Evolutionary conservation across 495 filamentous ascomycete genomes (phyloP).

Genomic region (Aspergillus baeticus): DNA sequence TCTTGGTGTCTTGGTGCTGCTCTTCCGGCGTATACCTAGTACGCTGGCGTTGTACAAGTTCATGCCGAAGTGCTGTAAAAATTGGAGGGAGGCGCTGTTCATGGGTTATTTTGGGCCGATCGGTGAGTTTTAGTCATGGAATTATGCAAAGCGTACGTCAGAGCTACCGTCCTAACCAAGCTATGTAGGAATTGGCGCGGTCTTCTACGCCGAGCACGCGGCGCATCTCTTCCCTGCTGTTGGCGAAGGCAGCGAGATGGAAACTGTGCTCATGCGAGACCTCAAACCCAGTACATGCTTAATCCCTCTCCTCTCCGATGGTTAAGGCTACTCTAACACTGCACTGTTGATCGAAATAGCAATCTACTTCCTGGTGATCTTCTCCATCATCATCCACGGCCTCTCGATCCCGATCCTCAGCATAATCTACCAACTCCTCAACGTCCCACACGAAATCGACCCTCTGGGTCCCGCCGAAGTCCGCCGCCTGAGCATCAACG

Average conservation of each 20-base stretch:
- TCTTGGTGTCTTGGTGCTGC: slow-evolving; percentile 3
- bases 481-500: slow-evolving; percentile 1
- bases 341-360: no score
- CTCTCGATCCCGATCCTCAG: slow-evolving; percentile 10
- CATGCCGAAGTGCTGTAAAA: slow-evolving; percentile 8
- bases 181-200: slow-evolving; percentile 2
- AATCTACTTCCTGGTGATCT: slow-evolving; percentile 11
- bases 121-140: slow-evolving; percentile 3
- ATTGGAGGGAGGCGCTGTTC: slow-evolving; percentile 11
- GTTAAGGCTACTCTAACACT: no score
- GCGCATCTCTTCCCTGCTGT: slow-evolving; percentile 4
- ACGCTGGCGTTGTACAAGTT: slow-evolving; percentile 6
- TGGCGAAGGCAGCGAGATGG: slow-evolving; percentile 1
- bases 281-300: slow-evolving; percentile 8
- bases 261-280: neutral
- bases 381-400: slow-evolving; percentile 8
- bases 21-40: slow-evolving; percentile 11
- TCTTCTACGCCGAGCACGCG: slow-evolving; percentile 13
- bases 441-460: slow-evolving; percentile 10
- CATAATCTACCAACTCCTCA: neutral
- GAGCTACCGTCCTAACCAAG: neutral
- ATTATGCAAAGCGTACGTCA: no score
- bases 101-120: slow-evolving; percentile 15
- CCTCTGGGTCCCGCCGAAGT: slow-evolving; percentile 9
- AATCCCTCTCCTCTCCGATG: no score